Evolutionary conservation across 495 filamentous ascomycete species (phyloP).

Genomic region (Aspergillus egyptiacus): DNA sequence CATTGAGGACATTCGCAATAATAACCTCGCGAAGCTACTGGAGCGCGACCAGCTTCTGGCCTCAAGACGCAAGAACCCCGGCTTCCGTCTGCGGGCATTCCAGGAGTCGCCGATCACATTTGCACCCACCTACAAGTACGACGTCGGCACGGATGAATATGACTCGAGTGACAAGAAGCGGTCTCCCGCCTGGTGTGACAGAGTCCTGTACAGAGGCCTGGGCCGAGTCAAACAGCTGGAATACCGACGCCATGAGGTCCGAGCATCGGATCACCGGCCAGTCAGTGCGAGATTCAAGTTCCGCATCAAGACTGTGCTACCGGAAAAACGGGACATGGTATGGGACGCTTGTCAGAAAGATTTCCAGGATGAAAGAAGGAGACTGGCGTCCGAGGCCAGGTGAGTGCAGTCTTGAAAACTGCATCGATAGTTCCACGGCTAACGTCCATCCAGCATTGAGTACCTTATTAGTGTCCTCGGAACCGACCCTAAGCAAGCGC

Average conservation of each 20-base stretch:
- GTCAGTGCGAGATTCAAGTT: slow-evolving; percentile 80
- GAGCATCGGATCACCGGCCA: slow-evolving; percentile 86
- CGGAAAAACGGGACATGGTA: slow-evolving; percentile 53
- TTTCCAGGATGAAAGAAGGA: slow-evolving; percentile 63
- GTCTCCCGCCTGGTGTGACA: slow-evolving; percentile 96
- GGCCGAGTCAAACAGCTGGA: slow-evolving; percentile 81
- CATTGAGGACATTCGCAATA: slow-evolving; percentile 69
- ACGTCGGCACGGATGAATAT: slow-evolving; percentile 89
- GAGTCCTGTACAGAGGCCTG: slow-evolving; percentile 76
- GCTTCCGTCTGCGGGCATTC: slow-evolving; percentile 80
- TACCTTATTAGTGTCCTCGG: slow-evolving; percentile 50
- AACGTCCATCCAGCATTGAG: slow-evolving; percentile 33
- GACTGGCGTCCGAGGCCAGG: slow-evolving; percentile 59
- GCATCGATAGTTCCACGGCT: not conserved
- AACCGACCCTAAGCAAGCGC: slow-evolving; percentile 42
- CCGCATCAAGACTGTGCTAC: slow-evolving; percentile 70
- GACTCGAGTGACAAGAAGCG: slow-evolving; percentile 92
- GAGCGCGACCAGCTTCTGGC: slow-evolving; percentile 92
- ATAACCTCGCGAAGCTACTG: slow-evolving; percentile 82
- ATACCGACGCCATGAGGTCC: slow-evolving; percentile 82
- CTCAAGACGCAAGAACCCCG: slow-evolving; percentile 77
- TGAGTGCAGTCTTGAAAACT: slow-evolving; percentile 22
- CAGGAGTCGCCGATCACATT: slow-evolving; percentile 83
- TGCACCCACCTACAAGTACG: slow-evolving; percentile 96
- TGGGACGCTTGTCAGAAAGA: slow-evolving; percentile 67